Conservation (phyloP, 2,329 filamentous ascomycete species). For the Hirsutella minnesotensis region DNA sequence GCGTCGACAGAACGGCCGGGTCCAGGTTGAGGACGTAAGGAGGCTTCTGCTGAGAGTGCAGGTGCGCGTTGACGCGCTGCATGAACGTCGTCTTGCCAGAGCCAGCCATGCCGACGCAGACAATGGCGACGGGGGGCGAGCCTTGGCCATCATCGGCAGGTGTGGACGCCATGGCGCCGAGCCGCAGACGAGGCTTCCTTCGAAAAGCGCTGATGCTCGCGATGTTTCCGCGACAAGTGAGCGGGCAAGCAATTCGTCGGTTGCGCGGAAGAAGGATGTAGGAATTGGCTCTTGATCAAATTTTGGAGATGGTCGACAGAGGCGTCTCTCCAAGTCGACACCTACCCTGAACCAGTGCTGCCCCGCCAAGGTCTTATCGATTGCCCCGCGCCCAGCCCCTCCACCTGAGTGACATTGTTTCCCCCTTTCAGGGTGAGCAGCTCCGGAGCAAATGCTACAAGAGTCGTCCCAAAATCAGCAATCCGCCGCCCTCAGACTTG, state of each 20-base stretch:
- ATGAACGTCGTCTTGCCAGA: constrained; percentile 99
- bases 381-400: not conserved
- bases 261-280: too few relatives aligned
- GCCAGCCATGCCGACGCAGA: constrained; percentile 96
- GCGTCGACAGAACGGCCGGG: constrained; percentile 83
- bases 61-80: constrained; percentile 91
- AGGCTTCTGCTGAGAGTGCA: constrained; percentile 67
- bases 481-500: too few relatives aligned
- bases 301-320: not conserved
- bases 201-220: too few relatives aligned
- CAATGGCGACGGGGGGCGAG: constrained; percentile 41
- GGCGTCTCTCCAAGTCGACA: not conserved
- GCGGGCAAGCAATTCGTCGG: too few relatives aligned
- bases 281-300: not conserved
- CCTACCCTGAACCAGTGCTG: not conserved
- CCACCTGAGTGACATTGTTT: not conserved
- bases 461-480: too few relatives aligned
- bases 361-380: too few relatives aligned
- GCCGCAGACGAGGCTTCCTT: too few relatives aligned
- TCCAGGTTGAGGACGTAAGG: constrained; percentile 97
- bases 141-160: constrained; percentile 1
- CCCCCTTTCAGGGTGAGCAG: too few relatives aligned
- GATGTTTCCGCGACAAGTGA: too few relatives aligned
- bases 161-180: constrained; percentile 19
- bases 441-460: too few relatives aligned